These are phyloP conservation scores for Phytophthora hybrid DNA, from an alignment of 352 stramenopile genomes.

Conservation along the genomic window DNA sequence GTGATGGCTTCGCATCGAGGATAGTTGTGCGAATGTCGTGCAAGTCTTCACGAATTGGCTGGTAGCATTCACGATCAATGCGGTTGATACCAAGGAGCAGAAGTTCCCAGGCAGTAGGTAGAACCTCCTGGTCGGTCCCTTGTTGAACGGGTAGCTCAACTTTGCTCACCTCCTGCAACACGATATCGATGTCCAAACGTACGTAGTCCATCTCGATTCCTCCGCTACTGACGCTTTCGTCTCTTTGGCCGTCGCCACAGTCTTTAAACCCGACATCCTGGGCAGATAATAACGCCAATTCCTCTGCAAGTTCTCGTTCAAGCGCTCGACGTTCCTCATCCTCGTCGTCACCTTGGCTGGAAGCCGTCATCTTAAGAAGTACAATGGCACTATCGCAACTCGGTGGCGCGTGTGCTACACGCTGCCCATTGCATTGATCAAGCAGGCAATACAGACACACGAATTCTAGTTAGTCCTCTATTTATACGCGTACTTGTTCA, in stretches of 20 bases:
- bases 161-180: constrained; percentile 27
- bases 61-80: constrained; percentile 54
- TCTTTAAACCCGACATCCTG: constrained; percentile 34
- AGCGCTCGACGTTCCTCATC: constrained; percentile 55
- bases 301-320: constrained; percentile 52
- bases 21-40: constrained; percentile 39
- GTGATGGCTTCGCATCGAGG: not conserved
- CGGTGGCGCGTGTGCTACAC: not conserved
- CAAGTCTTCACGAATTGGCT: constrained; percentile 39
- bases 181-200: constrained; percentile 45
- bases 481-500: constrained; percentile 29
- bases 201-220: constrained; percentile 31
- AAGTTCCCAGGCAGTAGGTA: constrained; percentile 34
- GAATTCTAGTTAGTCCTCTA: constrained; percentile 15
- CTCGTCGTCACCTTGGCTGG: constrained; percentile 39
- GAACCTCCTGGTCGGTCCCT: not conserved
- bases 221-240: not conserved
- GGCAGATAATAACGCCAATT: constrained; percentile 40
- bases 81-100: constrained; percentile 50
- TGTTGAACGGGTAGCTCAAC: not conserved
- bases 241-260: constrained; percentile 4
- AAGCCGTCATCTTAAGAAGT: constrained; percentile 18
- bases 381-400: constrained; percentile 10
- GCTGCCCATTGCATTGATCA: constrained; percentile 20
- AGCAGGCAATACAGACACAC: too few relatives aligned